Evolutionary conservation across 139 green algal genomes (phyloP).

Genomic region (Chlamydomonas incerta): DNA sequence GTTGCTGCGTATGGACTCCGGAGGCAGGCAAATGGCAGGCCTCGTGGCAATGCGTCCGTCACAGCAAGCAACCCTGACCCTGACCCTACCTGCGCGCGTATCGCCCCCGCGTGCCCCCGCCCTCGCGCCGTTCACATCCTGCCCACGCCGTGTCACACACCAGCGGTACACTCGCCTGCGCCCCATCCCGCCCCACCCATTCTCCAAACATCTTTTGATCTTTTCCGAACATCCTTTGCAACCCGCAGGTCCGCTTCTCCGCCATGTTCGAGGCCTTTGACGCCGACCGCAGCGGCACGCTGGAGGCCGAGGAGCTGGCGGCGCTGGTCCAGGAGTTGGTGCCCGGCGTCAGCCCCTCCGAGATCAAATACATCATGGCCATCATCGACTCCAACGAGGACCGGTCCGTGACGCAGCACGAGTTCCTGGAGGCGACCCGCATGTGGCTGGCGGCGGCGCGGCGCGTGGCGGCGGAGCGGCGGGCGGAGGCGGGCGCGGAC

Average conservation of each 20-base stretch:
- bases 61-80: too few relatives aligned
- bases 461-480: constrained; percentile 8
- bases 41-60: too few relatives aligned
- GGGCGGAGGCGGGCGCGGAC: not conserved
- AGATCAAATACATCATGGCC: constrained; percentile 49
- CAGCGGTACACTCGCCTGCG: too few relatives aligned
- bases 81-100: too few relatives aligned
- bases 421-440: constrained; percentile 49
- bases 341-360: not conserved
- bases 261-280: constrained; percentile 46
- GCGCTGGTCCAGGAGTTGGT: constrained; percentile 46
- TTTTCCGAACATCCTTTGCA: too few relatives aligned
- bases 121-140: too few relatives aligned
- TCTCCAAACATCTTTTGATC: too few relatives aligned
- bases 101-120: too few relatives aligned
- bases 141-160: too few relatives aligned
- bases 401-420: constrained; percentile 33
- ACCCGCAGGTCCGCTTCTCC: constrained; percentile 22
- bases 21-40: too few relatives aligned
- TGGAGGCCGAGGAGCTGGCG: constrained; percentile 38
- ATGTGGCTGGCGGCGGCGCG: constrained; percentile 21
- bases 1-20: too few relatives aligned
- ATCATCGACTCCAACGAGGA: constrained; percentile 51
- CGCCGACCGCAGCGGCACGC: constrained; percentile 30
- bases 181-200: too few relatives aligned